These are phyloP conservation scores for Sporisorium iseilematis-ciliati DNA, from an alignment of 1,284 basidiomycete species.

Conservation along the genomic window DNA sequence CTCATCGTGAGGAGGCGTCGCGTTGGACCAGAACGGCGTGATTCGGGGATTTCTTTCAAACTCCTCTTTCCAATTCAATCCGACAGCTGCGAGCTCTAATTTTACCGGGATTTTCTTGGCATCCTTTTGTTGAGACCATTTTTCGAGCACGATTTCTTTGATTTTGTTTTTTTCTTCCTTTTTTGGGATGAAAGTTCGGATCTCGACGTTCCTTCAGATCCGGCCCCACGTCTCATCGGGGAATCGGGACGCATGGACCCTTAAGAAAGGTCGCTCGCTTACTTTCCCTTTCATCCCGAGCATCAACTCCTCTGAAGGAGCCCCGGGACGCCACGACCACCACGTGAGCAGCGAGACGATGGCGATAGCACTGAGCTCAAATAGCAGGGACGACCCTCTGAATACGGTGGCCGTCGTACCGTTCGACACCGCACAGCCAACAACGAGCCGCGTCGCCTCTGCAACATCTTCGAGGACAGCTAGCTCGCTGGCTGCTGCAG, in stretches of 20 bases:
- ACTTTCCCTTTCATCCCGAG: not conserved
- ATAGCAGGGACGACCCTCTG: not conserved
- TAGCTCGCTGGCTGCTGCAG: conserved; percentile 24
- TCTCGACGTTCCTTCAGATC: not conserved
- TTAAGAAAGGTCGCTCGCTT: not conserved
- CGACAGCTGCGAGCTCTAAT: not conserved
- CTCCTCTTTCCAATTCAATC: not conserved
- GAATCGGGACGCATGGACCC: conserved; percentile 12
- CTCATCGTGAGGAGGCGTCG: no score
- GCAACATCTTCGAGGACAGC: conserved; percentile 5
- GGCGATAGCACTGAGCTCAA: conserved; percentile 8
- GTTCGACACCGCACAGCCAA: conserved; percentile 6
- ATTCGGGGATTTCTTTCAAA: not conserved
- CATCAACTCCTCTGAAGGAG: not conserved
- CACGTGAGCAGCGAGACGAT: conserved; percentile 5
- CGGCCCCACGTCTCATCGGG: not conserved
- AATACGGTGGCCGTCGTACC: conserved; percentile 47
- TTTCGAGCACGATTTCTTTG: no score
- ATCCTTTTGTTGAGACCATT: not conserved
- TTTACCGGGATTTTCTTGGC: conserved; percentile 1
- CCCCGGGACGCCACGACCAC: not conserved
- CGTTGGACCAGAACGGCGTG: no score
- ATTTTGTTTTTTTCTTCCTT: not conserved
- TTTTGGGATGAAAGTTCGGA: not conserved
- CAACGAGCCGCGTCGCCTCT: conserved; percentile 7